phyloP scores from a whole-genome alignment of 768 basidiomycete species.

The Leccinum imitatum region DNA sequence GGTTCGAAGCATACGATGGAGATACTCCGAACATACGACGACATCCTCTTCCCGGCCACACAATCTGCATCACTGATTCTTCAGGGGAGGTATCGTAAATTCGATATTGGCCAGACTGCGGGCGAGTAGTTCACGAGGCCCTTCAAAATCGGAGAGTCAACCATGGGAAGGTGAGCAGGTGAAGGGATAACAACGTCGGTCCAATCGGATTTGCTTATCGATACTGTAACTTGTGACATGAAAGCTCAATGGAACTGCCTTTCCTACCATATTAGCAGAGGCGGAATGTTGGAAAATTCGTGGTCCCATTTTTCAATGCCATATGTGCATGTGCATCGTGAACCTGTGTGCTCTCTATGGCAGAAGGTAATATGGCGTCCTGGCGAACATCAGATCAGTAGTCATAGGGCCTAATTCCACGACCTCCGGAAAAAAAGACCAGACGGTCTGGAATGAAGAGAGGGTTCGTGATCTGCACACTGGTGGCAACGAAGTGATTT shows the following conservation, averaged over 20 bases:
- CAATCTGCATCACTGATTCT: slow-evolving; percentile 61
- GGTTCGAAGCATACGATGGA: background rate
- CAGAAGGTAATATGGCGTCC: background rate
- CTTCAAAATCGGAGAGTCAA: slow-evolving; percentile 39
- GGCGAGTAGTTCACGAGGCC: slow-evolving; percentile 42
- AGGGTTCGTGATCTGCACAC: background rate
- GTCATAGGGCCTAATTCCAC: background rate
- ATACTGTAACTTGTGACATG: background rate
- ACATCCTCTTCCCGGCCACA: slow-evolving; percentile 53
- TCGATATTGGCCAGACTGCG: slow-evolving; percentile 37
- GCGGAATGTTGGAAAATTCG: too few species aligned
- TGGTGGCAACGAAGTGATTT: background rate
- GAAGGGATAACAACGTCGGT: too few species aligned
- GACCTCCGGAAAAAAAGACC: background rate
- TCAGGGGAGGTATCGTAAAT: slow-evolving; percentile 54
- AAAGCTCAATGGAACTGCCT: background rate
- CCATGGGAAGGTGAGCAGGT: slow-evolving; percentile 40
- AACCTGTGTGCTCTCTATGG: background rate
- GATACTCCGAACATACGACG: background rate
- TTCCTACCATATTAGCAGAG: too few species aligned
- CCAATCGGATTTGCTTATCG: background rate
- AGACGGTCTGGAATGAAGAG: background rate
- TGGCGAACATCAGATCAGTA: background rate
- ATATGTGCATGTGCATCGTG: background rate
- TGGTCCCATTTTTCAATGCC: background rate